Percentiles rank a stretch among this genome's conserved stretches.
These are phyloP conservation scores for Erigeron canadensis DNA, from an alignment of 129 eudicot genomes.

Conservation along the genomic window DNA sequence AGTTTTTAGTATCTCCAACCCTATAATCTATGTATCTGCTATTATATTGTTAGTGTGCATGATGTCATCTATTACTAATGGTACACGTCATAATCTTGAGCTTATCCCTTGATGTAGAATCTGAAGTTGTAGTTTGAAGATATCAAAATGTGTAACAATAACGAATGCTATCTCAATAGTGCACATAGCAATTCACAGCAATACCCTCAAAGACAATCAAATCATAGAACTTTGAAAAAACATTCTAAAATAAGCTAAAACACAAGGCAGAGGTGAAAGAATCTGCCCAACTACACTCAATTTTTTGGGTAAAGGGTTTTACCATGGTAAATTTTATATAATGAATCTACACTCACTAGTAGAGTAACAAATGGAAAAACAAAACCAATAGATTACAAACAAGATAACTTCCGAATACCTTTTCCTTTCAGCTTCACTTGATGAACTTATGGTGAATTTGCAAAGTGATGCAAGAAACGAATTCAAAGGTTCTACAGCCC, in stretches of 20 bases:
- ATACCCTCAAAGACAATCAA: neutral
- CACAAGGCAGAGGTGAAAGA: neutral
- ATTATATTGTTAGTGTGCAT: neutral
- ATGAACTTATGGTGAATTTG: slow-evolving; percentile 88
- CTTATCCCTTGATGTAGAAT: neutral
- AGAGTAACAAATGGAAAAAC: neutral
- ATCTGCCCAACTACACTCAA: neutral
- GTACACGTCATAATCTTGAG: neutral
- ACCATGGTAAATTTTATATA: no score
- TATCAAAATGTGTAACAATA: neutral
- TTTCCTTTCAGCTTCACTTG: slow-evolving; percentile 71
- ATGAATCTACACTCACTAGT: neutral
- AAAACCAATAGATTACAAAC: slow-evolving; percentile 15
- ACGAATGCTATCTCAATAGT: neutral
- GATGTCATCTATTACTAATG: neutral
- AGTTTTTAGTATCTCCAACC: neutral
- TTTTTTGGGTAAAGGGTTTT: no score
- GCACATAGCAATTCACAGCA: slow-evolving; percentile 7
- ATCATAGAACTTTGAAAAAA: neutral
- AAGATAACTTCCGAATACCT: slow-evolving; percentile 46
- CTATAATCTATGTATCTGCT: slow-evolving; percentile 5
- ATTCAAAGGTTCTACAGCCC: slow-evolving; percentile 91
- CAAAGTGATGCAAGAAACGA: slow-evolving; percentile 96
- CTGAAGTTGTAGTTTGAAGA: neutral
- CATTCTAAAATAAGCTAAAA: neutral